Base-by-base conservation (phyloP, 75 land plant species). In the Pinus tabuliformis region DNA sequence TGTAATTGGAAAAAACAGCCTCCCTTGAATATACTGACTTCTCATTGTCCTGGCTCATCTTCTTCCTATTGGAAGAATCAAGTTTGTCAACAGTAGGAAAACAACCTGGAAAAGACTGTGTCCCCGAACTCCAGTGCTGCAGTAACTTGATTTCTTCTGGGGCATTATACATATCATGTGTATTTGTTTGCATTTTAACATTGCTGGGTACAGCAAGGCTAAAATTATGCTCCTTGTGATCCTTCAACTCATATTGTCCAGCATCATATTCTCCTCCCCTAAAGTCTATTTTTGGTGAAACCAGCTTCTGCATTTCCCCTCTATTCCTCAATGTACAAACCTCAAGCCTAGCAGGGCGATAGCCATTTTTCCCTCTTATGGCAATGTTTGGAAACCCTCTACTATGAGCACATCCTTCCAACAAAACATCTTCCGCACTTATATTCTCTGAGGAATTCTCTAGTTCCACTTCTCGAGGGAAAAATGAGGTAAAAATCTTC, bases 41-140 rank as follows among this genome's bases (percentile, higher is more conserved):
- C 4, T 22, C 22, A 42, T 6, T 42, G 20, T 68, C 52, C 71
- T n/a, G 21, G 71, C 33, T n/a, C 33, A 36, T 20, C 9, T 68
- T 42, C 71, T 37, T 11, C n/a, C 42, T 42, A 17, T 68, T 36
- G 8, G 71, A 68, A 39, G 71, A 3, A 20, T 39, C 18, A 33
- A 68, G n/a, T 30, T 68, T 68, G 20, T 42, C 21, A 68, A 39
- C 71, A 68, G 49, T 45, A 20, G n/a, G 22, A 68, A 68, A 68
- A 68, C 11, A 45, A 21, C 42, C 49, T 68, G 71, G 42, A 39
- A 52, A 3, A 18, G 49, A 68, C 49, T 68, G 71, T 37, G 22
- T 68, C 49, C 20, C 71, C 52, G 11, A n/a, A 8, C 21, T 68
- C 52, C 49, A n/a, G 20, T 68, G 18, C 71, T 68, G 52, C 52